These are phyloP conservation scores for Lolium multiflorum DNA, from an alignment of 176 grass and related monocot species.

Conservation along the genomic window DNA sequence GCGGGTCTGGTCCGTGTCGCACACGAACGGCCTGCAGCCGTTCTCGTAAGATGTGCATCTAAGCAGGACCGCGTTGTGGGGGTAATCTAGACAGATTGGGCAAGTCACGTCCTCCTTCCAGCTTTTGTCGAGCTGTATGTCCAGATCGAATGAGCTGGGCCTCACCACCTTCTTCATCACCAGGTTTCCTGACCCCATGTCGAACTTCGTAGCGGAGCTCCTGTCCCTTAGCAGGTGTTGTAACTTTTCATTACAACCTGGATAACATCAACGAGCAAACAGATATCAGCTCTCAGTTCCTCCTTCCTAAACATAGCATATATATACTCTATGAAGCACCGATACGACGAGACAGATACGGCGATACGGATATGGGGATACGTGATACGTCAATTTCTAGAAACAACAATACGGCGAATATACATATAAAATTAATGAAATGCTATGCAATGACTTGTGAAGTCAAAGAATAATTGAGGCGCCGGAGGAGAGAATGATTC, in stretches of 20 bases:
- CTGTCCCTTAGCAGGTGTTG: not conserved
- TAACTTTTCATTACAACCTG: slow-evolving; percentile 52
- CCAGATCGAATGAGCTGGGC: slow-evolving; percentile 57
- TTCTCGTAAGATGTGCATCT: slow-evolving; percentile 85
- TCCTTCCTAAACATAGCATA: not conserved
- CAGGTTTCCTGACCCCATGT: slow-evolving; percentile 59
- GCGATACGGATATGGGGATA: too few relatives aligned
- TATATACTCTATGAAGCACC: too few relatives aligned
- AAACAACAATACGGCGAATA: too few relatives aligned
- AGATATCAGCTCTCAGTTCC: not conserved
- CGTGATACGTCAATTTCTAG: too few relatives aligned
- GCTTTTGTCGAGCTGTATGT: slow-evolving; percentile 60
- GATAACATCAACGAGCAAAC: slow-evolving; percentile 20
- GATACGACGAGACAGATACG: too few relatives aligned
- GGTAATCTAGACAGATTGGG: slow-evolving; percentile 89
- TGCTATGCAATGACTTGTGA: too few relatives aligned
- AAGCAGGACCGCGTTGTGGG: slow-evolving; percentile 86
- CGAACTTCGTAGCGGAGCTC: not conserved
- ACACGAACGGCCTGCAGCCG: slow-evolving; percentile 90
- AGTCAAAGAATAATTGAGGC: too few relatives aligned
- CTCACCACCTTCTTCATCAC: slow-evolving; percentile 54
- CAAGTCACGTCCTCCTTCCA: slow-evolving; percentile 88
- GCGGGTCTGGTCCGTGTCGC: slow-evolving; percentile 85
- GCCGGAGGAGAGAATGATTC: too few relatives aligned
- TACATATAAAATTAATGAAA: too few relatives aligned